Evolutionary conservation across 2,329 filamentous ascomycete species (phyloP), one percentile per base, ranked within the genome.

Genomic region (Fusarium sp.): DNA sequence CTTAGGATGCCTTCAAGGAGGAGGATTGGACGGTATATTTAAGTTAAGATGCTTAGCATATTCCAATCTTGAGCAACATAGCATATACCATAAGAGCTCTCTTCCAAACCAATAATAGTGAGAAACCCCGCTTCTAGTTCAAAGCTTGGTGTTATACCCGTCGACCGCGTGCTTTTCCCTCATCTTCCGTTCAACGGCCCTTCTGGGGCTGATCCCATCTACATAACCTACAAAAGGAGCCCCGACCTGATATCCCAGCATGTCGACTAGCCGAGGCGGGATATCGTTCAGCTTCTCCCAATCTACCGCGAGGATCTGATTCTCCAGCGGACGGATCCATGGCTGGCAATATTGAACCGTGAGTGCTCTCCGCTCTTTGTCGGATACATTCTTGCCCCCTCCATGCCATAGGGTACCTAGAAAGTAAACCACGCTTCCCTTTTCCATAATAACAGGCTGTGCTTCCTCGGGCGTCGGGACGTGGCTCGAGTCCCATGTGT

Each of bases 21-120:
- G 5, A 26, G 26, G 26, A 26, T 5, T 26, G 6, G 26, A 26
- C 26, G 26, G 26, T 26, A 26, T 26, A 26, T 7, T 26, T 26
- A 26, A 7, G 26, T 26, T 26, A 26, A 26, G 26, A 26, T 6
- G 26, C 26, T 20, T 38, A 38, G 36, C 36, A 13, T 20, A 38
- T 38, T 38, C 11, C 36, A 38, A 38, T 20, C 11, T 38, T 11
- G 6, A 20, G 36, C 11, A 3, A 6, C 36, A 20, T 20, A 12
- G 12, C 36, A 38, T 6, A 38, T 18, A 38, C 11, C 18, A 8
- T 20, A 20, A 38, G 36, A 38, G 7, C 36, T 20, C 13, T 35
- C 2, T 7, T 24, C 6, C 5, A 22, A 28, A 7, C 1, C 3
- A 0, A 47, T 47, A 15, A 22, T 5, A 28, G 13, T 47, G 13